Percentiles rank a stretch among this genome's conserved stretches.
These are phyloP conservation scores for Sparassis latifolia DNA, from an alignment of 1,284 basidiomycete genomes.

Conservation along the genomic window DNA sequence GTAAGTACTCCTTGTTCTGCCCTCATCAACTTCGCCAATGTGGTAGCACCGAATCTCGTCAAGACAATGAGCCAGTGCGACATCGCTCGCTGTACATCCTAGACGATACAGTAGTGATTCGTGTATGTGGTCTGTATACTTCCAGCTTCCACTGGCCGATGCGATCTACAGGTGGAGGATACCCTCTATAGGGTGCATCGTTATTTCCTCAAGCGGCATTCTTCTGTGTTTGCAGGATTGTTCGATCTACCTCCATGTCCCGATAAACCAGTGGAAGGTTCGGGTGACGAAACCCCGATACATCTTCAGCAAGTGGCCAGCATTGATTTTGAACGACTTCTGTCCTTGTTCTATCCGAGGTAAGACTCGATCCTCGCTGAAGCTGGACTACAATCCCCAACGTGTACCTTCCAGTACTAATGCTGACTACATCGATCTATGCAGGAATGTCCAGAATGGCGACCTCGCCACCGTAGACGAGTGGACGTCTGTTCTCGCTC, in stretches of 20 bases:
- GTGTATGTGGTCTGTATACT: conserved; percentile 8
- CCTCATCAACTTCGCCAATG: too few species aligned
- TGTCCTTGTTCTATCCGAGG: conserved; percentile 28
- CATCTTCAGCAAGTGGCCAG: conserved; percentile 20
- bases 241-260: conserved; percentile 13
- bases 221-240: conserved; percentile 17
- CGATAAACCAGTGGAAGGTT: conserved; percentile 18
- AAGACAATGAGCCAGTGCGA: not conserved
- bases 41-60: too few species aligned
- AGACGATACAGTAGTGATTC: conserved; percentile 16
- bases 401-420: too few species aligned
- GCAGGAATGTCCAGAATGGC: conserved; percentile 13
- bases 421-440: not conserved
- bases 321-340: conserved; percentile 27
- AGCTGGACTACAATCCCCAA: too few species aligned
- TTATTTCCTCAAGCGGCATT: conserved; percentile 19
- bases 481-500: conserved; percentile 23
- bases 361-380: conserved; percentile 10
- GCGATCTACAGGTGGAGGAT: conserved; percentile 14
- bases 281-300: conserved; percentile 26
- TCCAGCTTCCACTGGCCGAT: too few species aligned
- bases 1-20: too few species aligned
- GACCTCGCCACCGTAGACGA: conserved; percentile 18
- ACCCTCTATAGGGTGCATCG: conserved; percentile 22
- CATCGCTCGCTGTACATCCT: conserved; percentile 19